These are phyloP conservation scores for Vigna mungo DNA, from an alignment of 306 rosid species.

Conservation along the genomic window DNA sequence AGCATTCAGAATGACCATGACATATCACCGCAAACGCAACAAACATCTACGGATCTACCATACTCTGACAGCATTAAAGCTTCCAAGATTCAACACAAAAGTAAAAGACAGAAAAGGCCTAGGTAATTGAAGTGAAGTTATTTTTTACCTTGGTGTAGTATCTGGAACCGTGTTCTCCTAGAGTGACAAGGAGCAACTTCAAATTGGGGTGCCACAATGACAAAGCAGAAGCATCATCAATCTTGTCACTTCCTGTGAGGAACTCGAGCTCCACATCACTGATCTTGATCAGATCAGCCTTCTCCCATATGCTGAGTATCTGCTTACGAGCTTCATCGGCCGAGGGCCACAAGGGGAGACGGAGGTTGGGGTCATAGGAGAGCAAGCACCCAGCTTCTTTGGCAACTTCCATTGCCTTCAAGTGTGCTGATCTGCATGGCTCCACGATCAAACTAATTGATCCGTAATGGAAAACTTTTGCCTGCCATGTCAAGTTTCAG, in stretches of 20 bases:
- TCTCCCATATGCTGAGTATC: constrained; percentile 88
- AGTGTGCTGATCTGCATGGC: constrained; percentile 96
- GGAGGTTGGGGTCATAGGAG: constrained; percentile 88
- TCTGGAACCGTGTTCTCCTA: constrained; percentile 86
- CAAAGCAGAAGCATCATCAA: constrained; percentile 81
- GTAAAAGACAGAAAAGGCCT: background rate
- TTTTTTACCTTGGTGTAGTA: constrained; percentile 86
- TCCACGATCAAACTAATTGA: constrained; percentile 97
- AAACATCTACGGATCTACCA: constrained; percentile 5
- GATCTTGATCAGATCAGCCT: constrained; percentile 88
- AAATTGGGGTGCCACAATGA: constrained; percentile 79
- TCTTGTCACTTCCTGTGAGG: constrained; percentile 71
- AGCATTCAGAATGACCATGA: constrained; percentile 13
- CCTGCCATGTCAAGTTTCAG: constrained; percentile 52
- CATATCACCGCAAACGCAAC: background rate
- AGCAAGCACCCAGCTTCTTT: constrained; percentile 91
- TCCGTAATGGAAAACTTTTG: constrained; percentile 91
- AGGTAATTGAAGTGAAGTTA: background rate
- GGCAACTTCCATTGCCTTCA: constrained; percentile 87
- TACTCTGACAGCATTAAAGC: background rate
- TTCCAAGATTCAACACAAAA: background rate
- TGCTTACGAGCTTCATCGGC: constrained; percentile 79
- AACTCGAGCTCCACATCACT: constrained; percentile 90
- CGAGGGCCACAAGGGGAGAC: constrained; percentile 86
- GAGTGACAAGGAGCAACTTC: constrained; percentile 93